Evolutionary conservation across 1,284 basidiomycete species (phyloP).

Genomic region (Crucibulum parvulum): DNA sequence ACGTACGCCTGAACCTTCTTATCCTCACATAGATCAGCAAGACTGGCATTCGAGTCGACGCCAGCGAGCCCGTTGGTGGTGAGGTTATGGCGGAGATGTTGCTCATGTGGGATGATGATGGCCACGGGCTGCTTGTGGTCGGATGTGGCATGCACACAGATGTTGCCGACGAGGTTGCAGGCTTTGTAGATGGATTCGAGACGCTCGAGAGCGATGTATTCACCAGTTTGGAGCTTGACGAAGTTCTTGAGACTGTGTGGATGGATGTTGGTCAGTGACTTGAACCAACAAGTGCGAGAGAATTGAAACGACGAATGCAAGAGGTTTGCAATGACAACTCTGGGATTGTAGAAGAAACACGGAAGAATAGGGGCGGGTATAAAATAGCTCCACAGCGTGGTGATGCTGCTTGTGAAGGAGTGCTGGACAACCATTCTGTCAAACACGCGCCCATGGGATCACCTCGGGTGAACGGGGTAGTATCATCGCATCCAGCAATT

Average conservation of each 20-base stretch:
- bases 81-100: constrained; percentile 68
- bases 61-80: constrained; percentile 16
- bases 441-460: too few species aligned
- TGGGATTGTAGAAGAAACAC: too few species aligned
- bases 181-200: constrained; percentile 94
- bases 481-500: too few species aligned
- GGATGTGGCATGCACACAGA: constrained; percentile 86
- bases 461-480: too few species aligned
- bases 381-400: too few species aligned
- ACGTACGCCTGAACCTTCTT: constrained; percentile 68
- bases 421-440: too few species aligned
- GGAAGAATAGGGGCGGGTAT: too few species aligned
- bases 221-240: constrained; percentile 86
- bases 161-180: constrained; percentile 83
- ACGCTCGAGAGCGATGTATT: constrained; percentile 94
- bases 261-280: neutral
- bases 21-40: constrained; percentile 72
- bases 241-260: constrained; percentile 79
- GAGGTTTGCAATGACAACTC: too few species aligned
- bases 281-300: neutral
- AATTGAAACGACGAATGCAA: too few species aligned
- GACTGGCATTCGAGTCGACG: constrained; percentile 28
- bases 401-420: too few species aligned
- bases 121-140: constrained; percentile 91
- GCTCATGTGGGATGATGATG: constrained; percentile 85